Percentiles rank a stretch among this genome's conserved stretches.
Conservation (phyloP, 768 basidiomycete species). For the Gelatoporia subvermispora region DNA sequence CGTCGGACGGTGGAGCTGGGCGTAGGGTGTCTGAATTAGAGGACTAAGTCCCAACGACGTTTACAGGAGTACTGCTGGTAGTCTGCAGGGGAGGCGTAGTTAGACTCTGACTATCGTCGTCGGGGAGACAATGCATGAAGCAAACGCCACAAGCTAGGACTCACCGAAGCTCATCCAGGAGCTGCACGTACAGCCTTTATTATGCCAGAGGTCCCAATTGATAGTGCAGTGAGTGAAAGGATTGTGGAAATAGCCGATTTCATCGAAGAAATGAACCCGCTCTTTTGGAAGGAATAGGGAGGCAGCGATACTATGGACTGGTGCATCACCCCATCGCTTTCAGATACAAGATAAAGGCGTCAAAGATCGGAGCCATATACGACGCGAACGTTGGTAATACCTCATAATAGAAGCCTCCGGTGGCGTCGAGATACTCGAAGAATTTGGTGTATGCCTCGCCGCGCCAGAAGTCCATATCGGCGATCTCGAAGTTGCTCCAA, state of each 20-base stretch:
- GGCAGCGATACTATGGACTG: constrained; percentile 46
- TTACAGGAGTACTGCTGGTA: too few species aligned
- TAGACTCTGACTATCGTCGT: too few species aligned
- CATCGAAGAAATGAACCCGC: constrained; percentile 69
- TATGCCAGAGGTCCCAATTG: constrained; percentile 30
- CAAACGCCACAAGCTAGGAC: too few species aligned
- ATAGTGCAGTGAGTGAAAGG: constrained; percentile 50
- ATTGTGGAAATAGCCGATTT: constrained; percentile 61
- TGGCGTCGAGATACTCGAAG: constrained; percentile 75
- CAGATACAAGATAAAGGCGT: background rate
- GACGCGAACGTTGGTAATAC: constrained; percentile 30
- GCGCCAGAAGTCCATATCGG: constrained; percentile 85
- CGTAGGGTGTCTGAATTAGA: too few species aligned
- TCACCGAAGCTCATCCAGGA: constrained; percentile 52
- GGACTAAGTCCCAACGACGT: too few species aligned
- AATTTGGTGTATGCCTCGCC: constrained; percentile 77
- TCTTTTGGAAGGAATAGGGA: constrained; percentile 44
- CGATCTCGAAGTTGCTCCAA: constrained; percentile 78
- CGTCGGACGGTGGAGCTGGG: too few species aligned
- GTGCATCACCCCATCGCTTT: constrained; percentile 42
- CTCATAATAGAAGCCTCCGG: constrained; percentile 92
- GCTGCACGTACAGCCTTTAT: constrained; percentile 47
- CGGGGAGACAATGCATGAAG: too few species aligned
- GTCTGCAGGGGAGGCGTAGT: too few species aligned
- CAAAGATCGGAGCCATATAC: background rate